phyloP scores from a whole-genome alignment of 139 green algal genomes.

The Tetraselmis chui region DNA sequence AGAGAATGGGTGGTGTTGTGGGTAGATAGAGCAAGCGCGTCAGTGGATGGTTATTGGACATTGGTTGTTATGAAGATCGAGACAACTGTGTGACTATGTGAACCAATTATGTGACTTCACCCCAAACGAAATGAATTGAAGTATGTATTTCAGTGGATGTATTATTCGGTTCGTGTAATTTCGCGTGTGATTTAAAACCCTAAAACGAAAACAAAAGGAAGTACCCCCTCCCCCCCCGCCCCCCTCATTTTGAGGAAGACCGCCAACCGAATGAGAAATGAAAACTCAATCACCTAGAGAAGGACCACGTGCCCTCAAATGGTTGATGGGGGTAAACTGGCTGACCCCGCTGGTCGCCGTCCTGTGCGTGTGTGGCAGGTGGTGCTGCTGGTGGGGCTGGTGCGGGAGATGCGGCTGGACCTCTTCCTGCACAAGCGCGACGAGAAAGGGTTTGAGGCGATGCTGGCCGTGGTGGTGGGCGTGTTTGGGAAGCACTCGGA shows the following conservation, averaged over 20 bases:
- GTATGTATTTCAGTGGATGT: too few relatives aligned
- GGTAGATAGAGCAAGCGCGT: too few relatives aligned
- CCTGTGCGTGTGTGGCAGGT: neutral
- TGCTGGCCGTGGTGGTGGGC: conserved; percentile 15
- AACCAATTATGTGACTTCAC: too few relatives aligned
- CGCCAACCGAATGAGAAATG: neutral
- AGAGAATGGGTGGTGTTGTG: too few relatives aligned
- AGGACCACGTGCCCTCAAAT: neutral
- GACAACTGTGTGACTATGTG: too few relatives aligned
- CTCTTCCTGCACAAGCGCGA: conserved; percentile 9
- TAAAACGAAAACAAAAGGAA: too few relatives aligned
- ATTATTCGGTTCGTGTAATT: too few relatives aligned
- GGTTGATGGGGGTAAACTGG: neutral
- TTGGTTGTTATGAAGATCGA: too few relatives aligned
- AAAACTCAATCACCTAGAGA: neutral
- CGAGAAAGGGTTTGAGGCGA: conserved; percentile 5
- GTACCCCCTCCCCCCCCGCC: too few relatives aligned
- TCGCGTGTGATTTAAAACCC: too few relatives aligned
- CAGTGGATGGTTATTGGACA: neutral
- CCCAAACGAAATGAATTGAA: too few relatives aligned
- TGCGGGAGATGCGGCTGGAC: neutral
- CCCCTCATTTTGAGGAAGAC: too few relatives aligned
- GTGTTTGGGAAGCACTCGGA: conserved; percentile 34
- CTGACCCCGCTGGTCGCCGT: neutral
- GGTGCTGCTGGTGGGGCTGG: neutral